Evolutionary conservation across 148 eudicot genomes (phyloP), one percentile per base, ranked within the genome.

Genomic region (Rhododendron ferrugineum): DNA sequence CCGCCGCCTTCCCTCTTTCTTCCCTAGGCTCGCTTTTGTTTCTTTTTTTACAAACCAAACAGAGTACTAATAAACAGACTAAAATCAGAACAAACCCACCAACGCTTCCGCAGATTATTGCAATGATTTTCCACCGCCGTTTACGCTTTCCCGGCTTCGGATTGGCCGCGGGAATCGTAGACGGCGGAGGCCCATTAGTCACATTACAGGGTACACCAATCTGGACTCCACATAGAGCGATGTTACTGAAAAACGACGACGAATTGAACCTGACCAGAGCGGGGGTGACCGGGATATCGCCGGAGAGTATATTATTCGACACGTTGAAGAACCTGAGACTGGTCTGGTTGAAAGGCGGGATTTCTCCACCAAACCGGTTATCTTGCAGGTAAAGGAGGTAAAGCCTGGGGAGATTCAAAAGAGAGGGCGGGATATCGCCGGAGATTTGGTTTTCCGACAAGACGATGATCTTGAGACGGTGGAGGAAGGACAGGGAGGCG

Each of bases 381-480:
- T 85, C 84, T 22, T 96, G 92, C 79, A 96, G 87, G 72, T 92
- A 93, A 16, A 96, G 83, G 6, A 83, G 76, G 42, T 93, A 92
- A 5, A 96, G 82, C 46, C 98, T 87, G 15, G 85, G 81, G 20
- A 95, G 37, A 2, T 86, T 82, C 15, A 84, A 73, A 1, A 96
- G 18, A 0, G 88, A 54, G 10, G 14, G 46, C 6, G 99, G 98
- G 56, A 96, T 93, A 22, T 58, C 58, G 5, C 98, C 98, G 20
- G 93, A 85, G 15, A 96, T 84, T 3, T 50, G 83, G 87, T 96
- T 96, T 3, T 84, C 90, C 1, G 99, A 90, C 3, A 96, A 82
- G 4, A 92, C 96, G 6, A 96, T 83, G 36, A 85, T 88, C 68
- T 96, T 95, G 37, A 96, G 87, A 13, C 98, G 91, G 87, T 94